Conservation (phyloP, 1,284 basidiomycete species). For the Ceratobasidium sp. region DNA sequence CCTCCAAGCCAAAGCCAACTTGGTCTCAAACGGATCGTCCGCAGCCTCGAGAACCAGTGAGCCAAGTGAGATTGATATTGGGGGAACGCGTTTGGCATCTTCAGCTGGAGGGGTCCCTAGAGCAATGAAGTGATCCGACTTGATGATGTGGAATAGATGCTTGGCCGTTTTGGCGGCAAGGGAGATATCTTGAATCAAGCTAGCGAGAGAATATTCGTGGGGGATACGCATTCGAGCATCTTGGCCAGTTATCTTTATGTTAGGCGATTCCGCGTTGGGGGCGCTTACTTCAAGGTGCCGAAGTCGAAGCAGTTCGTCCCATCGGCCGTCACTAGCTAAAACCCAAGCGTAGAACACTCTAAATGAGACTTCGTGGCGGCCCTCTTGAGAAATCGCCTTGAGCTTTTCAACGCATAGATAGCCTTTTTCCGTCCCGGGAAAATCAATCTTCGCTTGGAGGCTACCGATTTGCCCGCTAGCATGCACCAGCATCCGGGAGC, state of each 20-base stretch:
- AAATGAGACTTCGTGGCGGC: constrained; percentile 51
- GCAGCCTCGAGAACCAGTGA: constrained; percentile 82
- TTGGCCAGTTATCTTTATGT: constrained; percentile 67
- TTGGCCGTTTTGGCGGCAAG: constrained; percentile 76
- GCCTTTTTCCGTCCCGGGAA: constrained; percentile 56
- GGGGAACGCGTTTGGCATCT: constrained; percentile 78
- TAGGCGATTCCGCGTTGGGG: constrained; percentile 52
- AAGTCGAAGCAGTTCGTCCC: constrained; percentile 85
- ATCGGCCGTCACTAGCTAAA: constrained; percentile 63
- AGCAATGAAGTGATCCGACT: constrained; percentile 63
- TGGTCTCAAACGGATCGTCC: constrained; percentile 90
- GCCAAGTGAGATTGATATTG: constrained; percentile 72
- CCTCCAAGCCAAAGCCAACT: constrained; percentile 82
- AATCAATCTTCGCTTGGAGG: constrained; percentile 55
- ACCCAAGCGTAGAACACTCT: constrained; percentile 62
- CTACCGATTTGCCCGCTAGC: constrained; percentile 54
- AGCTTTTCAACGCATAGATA: constrained; percentile 51
- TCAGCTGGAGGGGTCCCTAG: constrained; percentile 74
- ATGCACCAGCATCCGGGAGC: constrained; percentile 47
- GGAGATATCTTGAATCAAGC: constrained; percentile 76
- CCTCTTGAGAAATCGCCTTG: constrained; percentile 16
- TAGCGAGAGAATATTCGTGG: constrained; percentile 79
- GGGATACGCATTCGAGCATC: constrained; percentile 84
- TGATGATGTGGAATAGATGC: constrained; percentile 70
- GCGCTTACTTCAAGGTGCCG: constrained; percentile 70